Evolutionary conservation across 345 rosid species (phyloP), one percentile per base, ranked within the genome.

Genomic region (Arabidopsis suecica): DNA sequence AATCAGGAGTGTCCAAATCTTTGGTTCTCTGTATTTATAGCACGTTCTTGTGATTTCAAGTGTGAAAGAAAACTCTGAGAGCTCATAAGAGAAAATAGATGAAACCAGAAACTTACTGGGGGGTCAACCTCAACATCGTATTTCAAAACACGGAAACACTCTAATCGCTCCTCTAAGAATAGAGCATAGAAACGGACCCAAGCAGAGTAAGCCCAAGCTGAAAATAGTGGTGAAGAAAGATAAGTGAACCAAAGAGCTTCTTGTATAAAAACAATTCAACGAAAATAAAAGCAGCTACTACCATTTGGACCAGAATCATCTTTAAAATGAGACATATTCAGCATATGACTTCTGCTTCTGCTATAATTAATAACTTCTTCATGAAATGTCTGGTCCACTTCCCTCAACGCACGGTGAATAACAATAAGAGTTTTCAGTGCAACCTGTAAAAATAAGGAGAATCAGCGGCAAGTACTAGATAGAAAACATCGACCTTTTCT

Each of bases 261-360:
- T 9, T 38, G 56, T 49, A 55, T 33, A 62, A 53, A 7, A 44
- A 18, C 16, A 55, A 42, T 18, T 48, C n/a, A 16, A 13, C 6
- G 44, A 20, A 65, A 22, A 8, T 16, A 64, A 47, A 33, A 53
- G 58, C 60, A 30, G 13, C 11, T 53, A 20, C 20, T 90, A 95
- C 99, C 98, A 61, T 85, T 87, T 69, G 99, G 93, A 81, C 99
- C 80, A 10, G 99, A 92, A 84, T 95, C 99, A 78, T 95, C 99
- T 80, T 90, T 95, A 79, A 95, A 95, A 82, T 95, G 97, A 71
- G 96, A 82, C 98, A 95, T 90, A 78, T 89, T 92, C 57, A 95
- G 98, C 98, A 95, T 90, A 71, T 92, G 99, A 78, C 47, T 87
- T 82, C 94, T 85, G 85, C 90, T 90, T 84, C 92, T 85, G 54